Evolutionary conservation across 768 basidiomycete genomes (phyloP), one percentile per base, ranked within the genome.

Genomic region (Dendrothele bispora): DNA sequence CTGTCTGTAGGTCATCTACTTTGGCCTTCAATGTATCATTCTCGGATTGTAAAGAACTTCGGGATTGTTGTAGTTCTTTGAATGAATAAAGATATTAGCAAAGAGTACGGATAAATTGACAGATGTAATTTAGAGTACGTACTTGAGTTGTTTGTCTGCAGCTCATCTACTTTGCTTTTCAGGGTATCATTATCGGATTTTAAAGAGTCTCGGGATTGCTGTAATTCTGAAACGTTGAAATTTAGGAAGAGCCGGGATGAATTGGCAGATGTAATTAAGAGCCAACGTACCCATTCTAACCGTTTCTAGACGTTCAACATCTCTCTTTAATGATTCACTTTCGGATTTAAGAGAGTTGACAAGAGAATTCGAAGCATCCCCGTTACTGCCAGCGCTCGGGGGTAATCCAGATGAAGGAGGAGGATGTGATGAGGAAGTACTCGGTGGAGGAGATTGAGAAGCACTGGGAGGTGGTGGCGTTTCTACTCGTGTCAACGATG

Each of bases 401-500:
- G n/a, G n/a, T n/a, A n/a, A n/a, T n/a, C n/a, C n/a, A n/a, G n/a
- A n/a, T n/a, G n/a, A n/a, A n/a, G n/a, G n/a, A n/a, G n/a, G n/a
- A 59, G 55, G 46, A 36, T 44, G 49, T 39, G 39, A 48, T 36
- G 50, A 35, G 18, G 48, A 48, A 17, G 43, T 46, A 21, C 56
- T 42, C 25, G 61, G 51, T 43, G 58, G 46, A 10, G 54, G 39
- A 45, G 47, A n/a, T n/a, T n/a, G n/a, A n/a, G n/a, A n/a, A n/a
- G n/a, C n/a, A n/a, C 43, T 46, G 55, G 54, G 60, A 50, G 61
- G 59, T 34, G 70, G 66, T 49, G 73, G 71, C 11, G 72, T 60
- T 35, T 65, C 60, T 34, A 63, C 66, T 50, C 72, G 78, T 25
- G 81, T 67, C 43, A 88, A 69, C 20, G 82, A 79, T 32, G 79